Percentiles rank a stretch among this genome's conserved stretches.
Conservation (phyloP, 805 yeast genomes). For the Yamadazyma paraphyllophila region DNA sequence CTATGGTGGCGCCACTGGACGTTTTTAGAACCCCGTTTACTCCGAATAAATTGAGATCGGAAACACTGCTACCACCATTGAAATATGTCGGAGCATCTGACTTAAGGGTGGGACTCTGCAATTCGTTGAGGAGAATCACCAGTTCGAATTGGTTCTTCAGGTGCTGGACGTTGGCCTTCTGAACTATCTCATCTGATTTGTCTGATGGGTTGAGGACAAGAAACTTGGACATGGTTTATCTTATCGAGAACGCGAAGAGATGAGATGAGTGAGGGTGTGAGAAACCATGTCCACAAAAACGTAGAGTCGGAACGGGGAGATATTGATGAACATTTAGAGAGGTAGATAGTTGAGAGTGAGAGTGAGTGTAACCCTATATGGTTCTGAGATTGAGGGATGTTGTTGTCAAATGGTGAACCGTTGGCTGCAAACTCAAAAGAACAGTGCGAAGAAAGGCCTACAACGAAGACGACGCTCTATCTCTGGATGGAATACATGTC, state of each 20-base stretch:
- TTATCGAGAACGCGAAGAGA: conserved; percentile 1
- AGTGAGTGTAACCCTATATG: too few species aligned
- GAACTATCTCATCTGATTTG: conserved; percentile 42
- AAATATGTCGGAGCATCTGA: conserved; percentile 5
- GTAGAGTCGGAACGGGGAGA: too few species aligned
- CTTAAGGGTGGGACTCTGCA: neutral
- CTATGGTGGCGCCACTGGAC: conserved; percentile 47
- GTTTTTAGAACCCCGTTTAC: conserved; percentile 36
- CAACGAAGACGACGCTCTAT: too few species aligned
- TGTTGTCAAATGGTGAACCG: too few species aligned
- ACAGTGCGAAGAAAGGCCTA: too few species aligned
- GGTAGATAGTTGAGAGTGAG: too few species aligned
- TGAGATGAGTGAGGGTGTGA: neutral
- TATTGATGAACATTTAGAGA: too few species aligned
- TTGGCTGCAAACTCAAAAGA: too few species aligned
- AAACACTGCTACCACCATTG: conserved; percentile 2
- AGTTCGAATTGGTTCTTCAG: conserved; percentile 61
- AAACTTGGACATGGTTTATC: conserved; percentile 24
- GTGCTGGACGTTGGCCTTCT: conserved; percentile 48
- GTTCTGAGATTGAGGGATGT: too few species aligned
- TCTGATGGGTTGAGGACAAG: conserved; percentile 48
- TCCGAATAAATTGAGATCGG: conserved; percentile 13
- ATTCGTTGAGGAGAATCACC: conserved; percentile 52
- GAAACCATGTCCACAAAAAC: too few species aligned
- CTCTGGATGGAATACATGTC: too few species aligned